Percentiles rank a stretch among this genome's conserved stretches.
phyloP scores from a whole-genome alignment of 1,284 basidiomycete species.

The Ceratobasidium theobromae region DNA sequence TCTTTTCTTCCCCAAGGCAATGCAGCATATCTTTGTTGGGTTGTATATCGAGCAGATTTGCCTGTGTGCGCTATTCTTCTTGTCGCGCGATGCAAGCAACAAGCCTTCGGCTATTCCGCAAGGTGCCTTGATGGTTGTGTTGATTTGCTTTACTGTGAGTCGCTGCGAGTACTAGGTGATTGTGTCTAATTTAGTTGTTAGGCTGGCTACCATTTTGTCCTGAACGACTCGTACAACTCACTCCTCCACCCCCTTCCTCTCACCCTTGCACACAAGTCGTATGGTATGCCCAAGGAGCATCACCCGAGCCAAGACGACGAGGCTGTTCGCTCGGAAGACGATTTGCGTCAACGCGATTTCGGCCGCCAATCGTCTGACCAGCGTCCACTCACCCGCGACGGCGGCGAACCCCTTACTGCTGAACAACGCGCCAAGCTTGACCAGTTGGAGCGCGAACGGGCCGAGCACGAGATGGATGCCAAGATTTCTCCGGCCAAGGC shows the following conservation, averaged over 20 bases:
- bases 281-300: constrained; percentile 44
- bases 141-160: constrained; percentile 77
- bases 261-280: constrained; percentile 66
- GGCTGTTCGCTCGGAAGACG: constrained; percentile 39
- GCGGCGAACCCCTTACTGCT: constrained; percentile 1
- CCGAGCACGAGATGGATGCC: constrained; percentile 24
- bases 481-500: background rate
- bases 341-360: constrained; percentile 13
- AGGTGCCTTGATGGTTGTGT: constrained; percentile 78
- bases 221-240: constrained; percentile 56
- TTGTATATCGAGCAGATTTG: constrained; percentile 85
- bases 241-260: constrained; percentile 63
- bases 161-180: constrained; percentile 40
- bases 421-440: constrained; percentile 30
- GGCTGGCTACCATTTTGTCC: constrained; percentile 45
- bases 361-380: constrained; percentile 19
- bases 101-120: constrained; percentile 65
- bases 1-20: constrained; percentile 92
- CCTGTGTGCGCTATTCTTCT: constrained; percentile 85
- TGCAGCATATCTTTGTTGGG: constrained; percentile 92
- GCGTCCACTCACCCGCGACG: constrained; percentile 10
- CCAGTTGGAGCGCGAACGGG: constrained; percentile 15
- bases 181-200: constrained; percentile 38
- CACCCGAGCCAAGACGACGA: constrained; percentile 39
- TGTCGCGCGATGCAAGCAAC: constrained; percentile 58